A percentile compares a stretch with the other conserved stretches of the same genome.
Evolutionary conservation across 805 yeast species (phyloP).

Genomic region (Zygosaccharomyces lentus): DNA sequence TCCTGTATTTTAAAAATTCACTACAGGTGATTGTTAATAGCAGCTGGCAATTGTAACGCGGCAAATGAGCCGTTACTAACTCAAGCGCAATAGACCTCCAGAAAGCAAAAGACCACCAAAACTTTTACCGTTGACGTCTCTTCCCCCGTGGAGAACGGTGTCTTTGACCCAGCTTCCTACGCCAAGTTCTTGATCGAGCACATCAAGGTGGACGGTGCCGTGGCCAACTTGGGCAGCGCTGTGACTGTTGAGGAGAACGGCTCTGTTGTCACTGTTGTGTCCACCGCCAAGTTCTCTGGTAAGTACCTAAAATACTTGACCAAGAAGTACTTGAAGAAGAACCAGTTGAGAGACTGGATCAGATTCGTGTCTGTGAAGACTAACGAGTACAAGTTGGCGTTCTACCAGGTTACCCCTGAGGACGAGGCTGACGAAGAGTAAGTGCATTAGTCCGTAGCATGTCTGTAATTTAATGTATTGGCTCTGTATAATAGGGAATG

Average conservation of each 20-base stretch:
- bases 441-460: slow-evolving; percentile 29
- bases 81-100: slow-evolving; percentile 56
- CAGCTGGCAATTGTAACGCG: slow-evolving; percentile 34
- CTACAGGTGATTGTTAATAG: slow-evolving; percentile 37
- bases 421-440: slow-evolving; percentile 94
- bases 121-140: slow-evolving; percentile 94
- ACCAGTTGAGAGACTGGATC: slow-evolving; percentile 99
- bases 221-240: slow-evolving; percentile 96
- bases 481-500: slow-evolving; percentile 7
- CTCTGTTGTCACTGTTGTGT: slow-evolving; percentile 81
- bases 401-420: slow-evolving; percentile 97
- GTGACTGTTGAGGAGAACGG: slow-evolving; percentile 86
- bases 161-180: slow-evolving; percentile 95
- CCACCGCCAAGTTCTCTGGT: slow-evolving; percentile 97
- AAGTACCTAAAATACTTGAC: slow-evolving; percentile 99
- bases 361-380: slow-evolving; percentile 95
- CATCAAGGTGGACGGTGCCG: slow-evolving; percentile 96
- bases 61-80: slow-evolving; percentile 1
- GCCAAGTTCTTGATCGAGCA: slow-evolving; percentile 97
- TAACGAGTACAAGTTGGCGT: slow-evolving; percentile 94
- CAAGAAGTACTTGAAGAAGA: slow-evolving; percentile 99
- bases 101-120: slow-evolving; percentile 77
- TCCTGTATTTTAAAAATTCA: slow-evolving; percentile 27
- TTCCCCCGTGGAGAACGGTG: slow-evolving; percentile 96
- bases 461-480: slow-evolving; percentile 1